Evolutionary conservation across 2,329 filamentous ascomycete genomes (phyloP).

Genomic region (Colletotrichum viniferum): DNA sequence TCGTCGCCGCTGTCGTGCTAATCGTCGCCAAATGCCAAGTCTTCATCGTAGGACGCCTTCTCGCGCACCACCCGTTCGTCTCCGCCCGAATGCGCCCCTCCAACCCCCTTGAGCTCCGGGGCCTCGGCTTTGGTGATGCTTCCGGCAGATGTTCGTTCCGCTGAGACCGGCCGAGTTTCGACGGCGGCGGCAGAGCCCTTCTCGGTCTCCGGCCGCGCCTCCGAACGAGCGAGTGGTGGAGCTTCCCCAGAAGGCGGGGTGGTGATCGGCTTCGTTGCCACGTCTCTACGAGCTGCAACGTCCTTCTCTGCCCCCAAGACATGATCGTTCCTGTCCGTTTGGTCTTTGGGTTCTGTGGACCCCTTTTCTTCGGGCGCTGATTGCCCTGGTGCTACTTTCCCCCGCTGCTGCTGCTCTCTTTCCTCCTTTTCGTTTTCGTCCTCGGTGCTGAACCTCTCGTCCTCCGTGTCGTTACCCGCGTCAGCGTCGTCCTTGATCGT

Average conservation of each 20-base stretch:
- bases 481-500: background rate
- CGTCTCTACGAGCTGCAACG: background rate
- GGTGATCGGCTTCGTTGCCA: background rate
- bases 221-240: background rate
- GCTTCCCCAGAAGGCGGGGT: background rate
- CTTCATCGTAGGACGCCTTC: slow-evolving; percentile 12
- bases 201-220: background rate
- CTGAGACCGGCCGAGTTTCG: background rate
- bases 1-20: background rate
- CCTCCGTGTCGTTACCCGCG: background rate
- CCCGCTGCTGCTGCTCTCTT: background rate
- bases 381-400: slow-evolving; percentile 7
- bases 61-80: slow-evolving; percentile 23
- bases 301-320: background rate
- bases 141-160: background rate
- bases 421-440: background rate
- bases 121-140: slow-evolving; percentile 14
- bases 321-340: slow-evolving; percentile 4
- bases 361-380: slow-evolving; percentile 13
- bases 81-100: slow-evolving; percentile 25
- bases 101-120: slow-evolving; percentile 28
- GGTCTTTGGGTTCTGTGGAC: slow-evolving; percentile 23
- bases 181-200: background rate
- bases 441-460: background rate
- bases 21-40: background rate